phyloP scores from a whole-genome alignment of 1,284 basidiomycete genomes.

The Tylopilus sp. region DNA sequence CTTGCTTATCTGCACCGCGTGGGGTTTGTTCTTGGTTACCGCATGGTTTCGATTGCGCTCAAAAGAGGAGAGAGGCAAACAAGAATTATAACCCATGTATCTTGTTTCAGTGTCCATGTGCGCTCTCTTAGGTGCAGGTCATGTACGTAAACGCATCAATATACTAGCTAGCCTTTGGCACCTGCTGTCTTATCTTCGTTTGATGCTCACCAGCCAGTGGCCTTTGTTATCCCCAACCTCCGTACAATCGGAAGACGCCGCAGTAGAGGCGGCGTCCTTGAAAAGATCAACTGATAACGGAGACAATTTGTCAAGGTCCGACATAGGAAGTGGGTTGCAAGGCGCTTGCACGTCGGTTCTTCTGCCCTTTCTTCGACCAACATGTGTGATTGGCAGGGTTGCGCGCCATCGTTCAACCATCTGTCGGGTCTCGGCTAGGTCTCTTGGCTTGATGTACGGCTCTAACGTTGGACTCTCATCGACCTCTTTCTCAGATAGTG shows the following conservation, averaged over 20 bases:
- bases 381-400: conserved; percentile 18
- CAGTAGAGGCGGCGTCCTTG: conserved; percentile 27
- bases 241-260: conserved; percentile 35
- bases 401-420: conserved; percentile 37
- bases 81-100: background rate
- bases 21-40: conserved; percentile 66
- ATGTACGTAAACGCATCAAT: background rate
- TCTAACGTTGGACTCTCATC: conserved; percentile 8
- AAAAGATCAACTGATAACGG: conserved; percentile 29
- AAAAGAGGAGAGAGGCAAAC: conserved; percentile 36
- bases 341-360: conserved; percentile 4
- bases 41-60: conserved; percentile 58
- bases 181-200: conserved; percentile 16
- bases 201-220: conserved; percentile 35
- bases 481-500: conserved; percentile 25
- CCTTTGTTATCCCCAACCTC: conserved; percentile 34
- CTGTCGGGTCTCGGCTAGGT: conserved; percentile 25
- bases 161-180: background rate
- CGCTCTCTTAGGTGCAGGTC: background rate
- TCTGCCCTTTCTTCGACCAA: conserved; percentile 18
- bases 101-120: background rate
- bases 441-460: conserved; percentile 24
- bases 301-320: conserved; percentile 18
- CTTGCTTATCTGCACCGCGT: conserved; percentile 52
- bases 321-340: conserved; percentile 1